Base-by-base conservation (phyloP, 306 rosid genomes). In the Cucumis hystrix region DNA sequence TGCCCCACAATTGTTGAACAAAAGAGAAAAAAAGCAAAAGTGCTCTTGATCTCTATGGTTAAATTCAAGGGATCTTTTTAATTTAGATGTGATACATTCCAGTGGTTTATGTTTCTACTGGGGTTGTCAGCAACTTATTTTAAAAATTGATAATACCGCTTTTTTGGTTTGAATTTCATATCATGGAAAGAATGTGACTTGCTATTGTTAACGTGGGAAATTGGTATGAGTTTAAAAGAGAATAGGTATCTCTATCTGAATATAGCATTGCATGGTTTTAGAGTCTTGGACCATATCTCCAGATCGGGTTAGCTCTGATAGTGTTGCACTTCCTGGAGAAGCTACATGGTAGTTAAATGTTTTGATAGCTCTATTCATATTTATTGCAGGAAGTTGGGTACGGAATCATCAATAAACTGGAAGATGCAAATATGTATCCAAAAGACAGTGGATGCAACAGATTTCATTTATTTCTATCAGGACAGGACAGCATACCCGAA, bases 401-500 rank as follows among this genome's bases (percentile, higher is more conserved):
- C 67, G 83, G 84, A 59, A 79, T 79, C 62, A 49, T 43, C 59
- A 47, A 57, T 49, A 61, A 23, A 15, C 61, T 60, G 59, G 81
- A 85, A 65, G 86, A 83, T 63, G 79, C 59, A 11, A 65, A 78
- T 82, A 75, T 66, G 23, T 77, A 79, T 52, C 78, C 91, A 82
- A 83, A 82, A 69, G 91, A 87, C 72, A 82, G 80, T 49, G 76
- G 87, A 74, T 84, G 80, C 80, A 88, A 80, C 66, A 83, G 80
- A 82, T 88, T 82, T 76, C 89, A 77, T 74, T 86, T 91, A 74
- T 84, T 91, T 85, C 84, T 91, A 67, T 91, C 97, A 10, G 96
- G 91, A 62, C 87, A 92, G 25, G 87, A 90, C 79, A 78, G 69
- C 83, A 83, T 92, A 59, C 79, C 82, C 10, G 66, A 62, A 80